Conservation (phyloP, 2,329 filamentous ascomycete species). For the Chrysosphaeria jannelii region DNA sequence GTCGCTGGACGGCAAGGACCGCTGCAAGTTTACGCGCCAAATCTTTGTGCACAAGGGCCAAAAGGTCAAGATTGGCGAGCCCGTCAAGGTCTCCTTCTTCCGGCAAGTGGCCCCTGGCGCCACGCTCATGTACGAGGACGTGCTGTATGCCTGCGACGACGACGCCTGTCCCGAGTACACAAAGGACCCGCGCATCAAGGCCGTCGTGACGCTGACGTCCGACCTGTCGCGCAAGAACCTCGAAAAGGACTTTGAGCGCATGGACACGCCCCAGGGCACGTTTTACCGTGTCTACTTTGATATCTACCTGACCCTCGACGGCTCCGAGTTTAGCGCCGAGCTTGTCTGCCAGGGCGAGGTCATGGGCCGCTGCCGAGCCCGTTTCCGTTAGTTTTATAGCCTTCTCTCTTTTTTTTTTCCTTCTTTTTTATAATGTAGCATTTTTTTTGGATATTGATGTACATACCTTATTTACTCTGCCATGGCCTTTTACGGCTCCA, state of each 20-base stretch:
- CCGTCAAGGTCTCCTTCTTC: constrained; percentile 97
- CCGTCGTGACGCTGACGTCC: constrained; percentile 89
- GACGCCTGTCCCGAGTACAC: constrained; percentile 97
- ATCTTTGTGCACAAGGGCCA: constrained; percentile 98
- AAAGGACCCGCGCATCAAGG: constrained; percentile 99
- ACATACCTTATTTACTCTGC: constrained; percentile 1
- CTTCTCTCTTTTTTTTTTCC: not conserved
- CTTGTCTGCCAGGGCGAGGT: constrained; percentile 97
- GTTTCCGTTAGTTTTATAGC: constrained; percentile 31
- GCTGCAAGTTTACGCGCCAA: constrained; percentile 94
- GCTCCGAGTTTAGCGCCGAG: constrained; percentile 92
- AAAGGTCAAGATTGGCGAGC: constrained; percentile 95
- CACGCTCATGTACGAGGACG: constrained; percentile 97
- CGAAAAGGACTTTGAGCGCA: constrained; percentile 96
- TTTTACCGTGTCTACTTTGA: constrained; percentile 67
- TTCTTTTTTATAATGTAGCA: not conserved
- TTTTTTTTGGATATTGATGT: constrained; percentile 1
- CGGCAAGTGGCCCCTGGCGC: constrained; percentile 88
- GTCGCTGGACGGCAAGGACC: constrained; percentile 82
- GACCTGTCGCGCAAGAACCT: constrained; percentile 94
- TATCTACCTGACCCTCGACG: constrained; percentile 78
- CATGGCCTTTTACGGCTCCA: too few species aligned
- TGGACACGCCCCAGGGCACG: constrained; percentile 93
- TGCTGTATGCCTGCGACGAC: constrained; percentile 88
- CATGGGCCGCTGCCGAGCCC: constrained; percentile 84